These are phyloP conservation scores for Pleurotus salmoneostramineus DNA, from an alignment of 768 basidiomycete genomes.

Conservation along the genomic window DNA sequence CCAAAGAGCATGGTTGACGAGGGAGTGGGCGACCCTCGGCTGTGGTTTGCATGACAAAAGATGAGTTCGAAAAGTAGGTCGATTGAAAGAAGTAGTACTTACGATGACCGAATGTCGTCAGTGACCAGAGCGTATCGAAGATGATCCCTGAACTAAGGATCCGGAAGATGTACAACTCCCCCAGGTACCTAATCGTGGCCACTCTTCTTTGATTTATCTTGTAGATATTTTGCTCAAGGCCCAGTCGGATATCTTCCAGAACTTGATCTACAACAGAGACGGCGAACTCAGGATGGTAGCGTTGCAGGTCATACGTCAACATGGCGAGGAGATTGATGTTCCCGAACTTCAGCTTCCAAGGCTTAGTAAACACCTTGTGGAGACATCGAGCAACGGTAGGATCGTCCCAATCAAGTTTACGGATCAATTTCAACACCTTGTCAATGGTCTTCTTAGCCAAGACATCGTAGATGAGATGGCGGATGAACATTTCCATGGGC, in stretches of 20 bases:
- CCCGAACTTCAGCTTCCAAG: constrained; percentile 95
- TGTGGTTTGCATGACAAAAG: constrained; percentile 26
- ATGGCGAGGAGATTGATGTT: constrained; percentile 90
- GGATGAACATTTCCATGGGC: constrained; percentile 90
- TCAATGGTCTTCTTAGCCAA: constrained; percentile 92
- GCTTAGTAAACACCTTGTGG: constrained; percentile 92
- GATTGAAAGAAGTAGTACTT: constrained; percentile 27
- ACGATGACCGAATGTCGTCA: constrained; percentile 97
- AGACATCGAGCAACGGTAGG: constrained; percentile 54
- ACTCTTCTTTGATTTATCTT: constrained; percentile 92
- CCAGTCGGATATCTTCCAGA: constrained; percentile 86
- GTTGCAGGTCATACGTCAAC: constrained; percentile 91
- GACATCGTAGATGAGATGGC: constrained; percentile 92
- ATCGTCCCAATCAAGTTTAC: constrained; percentile 97
- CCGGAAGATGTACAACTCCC: constrained; percentile 96
- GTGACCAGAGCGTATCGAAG: constrained; percentile 91
- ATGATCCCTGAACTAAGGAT: constrained; percentile 84
- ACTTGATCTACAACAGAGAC: constrained; percentile 91
- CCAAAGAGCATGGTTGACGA: constrained; percentile 66
- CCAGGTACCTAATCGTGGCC: constrained; percentile 90
- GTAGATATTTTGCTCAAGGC: constrained; percentile 92
- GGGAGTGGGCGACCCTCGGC: constrained; percentile 90
- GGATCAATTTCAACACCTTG: constrained; percentile 88
- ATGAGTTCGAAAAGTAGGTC: background rate
- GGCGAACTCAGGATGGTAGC: constrained; percentile 88